A percentile compares a stretch with the other conserved stretches of the same genome.
phyloP scores from a whole-genome alignment of 805 yeast genomes.

The Schizosaccharomyces osmophilus region DNA sequence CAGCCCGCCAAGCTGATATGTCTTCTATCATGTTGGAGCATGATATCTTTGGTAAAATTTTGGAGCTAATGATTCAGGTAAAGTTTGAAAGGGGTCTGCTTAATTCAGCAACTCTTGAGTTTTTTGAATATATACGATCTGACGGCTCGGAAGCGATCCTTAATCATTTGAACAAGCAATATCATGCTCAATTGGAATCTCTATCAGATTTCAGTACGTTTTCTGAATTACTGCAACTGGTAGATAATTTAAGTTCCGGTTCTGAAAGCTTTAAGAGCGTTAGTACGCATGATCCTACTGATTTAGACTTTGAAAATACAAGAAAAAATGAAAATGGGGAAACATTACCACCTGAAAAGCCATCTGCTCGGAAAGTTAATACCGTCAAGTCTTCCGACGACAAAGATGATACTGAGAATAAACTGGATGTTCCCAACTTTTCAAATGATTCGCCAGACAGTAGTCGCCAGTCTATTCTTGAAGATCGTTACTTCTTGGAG shows the following conservation, averaged over 20 bases:
- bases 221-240: neutral
- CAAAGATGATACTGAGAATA: no score
- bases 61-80: slow-evolving; percentile 25
- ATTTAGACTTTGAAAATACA: neutral
- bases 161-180: neutral
- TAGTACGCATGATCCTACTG: neutral
- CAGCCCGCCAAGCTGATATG: slow-evolving; percentile 38
- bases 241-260: neutral
- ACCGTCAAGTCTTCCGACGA: no score
- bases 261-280: neutral
- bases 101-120: slow-evolving; percentile 51
- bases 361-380: no score
- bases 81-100: slow-evolving; percentile 33
- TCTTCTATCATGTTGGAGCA: slow-evolving; percentile 31
- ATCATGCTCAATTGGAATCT: neutral
- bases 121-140: slow-evolving; percentile 24
- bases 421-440: no score
- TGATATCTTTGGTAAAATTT: slow-evolving; percentile 25
- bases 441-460: neutral
- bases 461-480: neutral
- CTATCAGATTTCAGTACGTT: neutral
- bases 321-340: neutral
- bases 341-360: no score
- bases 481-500: neutral
- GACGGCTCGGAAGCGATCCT: slow-evolving; percentile 4